phyloP scores from a whole-genome alignment of 2,329 filamentous ascomycete species.

The Talaromyces sp. region DNA sequence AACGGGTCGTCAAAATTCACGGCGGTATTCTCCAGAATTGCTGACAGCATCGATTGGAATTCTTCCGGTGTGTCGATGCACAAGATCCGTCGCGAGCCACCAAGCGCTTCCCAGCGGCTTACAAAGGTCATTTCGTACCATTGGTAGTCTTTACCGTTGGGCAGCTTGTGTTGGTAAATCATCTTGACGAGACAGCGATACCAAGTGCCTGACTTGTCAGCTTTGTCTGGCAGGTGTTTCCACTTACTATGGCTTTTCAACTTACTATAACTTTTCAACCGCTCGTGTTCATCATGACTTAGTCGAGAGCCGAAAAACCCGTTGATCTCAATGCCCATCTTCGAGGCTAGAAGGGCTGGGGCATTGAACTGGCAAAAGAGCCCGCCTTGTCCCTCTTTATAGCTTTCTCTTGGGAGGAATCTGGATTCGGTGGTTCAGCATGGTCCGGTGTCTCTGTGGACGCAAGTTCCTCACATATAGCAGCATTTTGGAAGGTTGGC shows the following conservation, averaged over 20 bases:
- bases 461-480: conserved; percentile 2
- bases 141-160: conserved; percentile 9
- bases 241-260: conserved; percentile 8
- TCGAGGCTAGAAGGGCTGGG: conserved; percentile 2
- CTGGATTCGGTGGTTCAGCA: background rate
- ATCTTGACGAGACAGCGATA: conserved; percentile 11
- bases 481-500: conserved; percentile 3
- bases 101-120: conserved; percentile 4
- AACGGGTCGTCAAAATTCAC: background rate
- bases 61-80: conserved; percentile 8
- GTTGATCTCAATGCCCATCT: conserved; percentile 9
- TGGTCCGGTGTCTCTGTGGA: background rate
- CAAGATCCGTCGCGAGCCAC: background rate
- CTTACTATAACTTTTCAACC: conserved; percentile 7
- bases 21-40: background rate
- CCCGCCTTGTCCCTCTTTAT: background rate
- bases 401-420: conserved; percentile 2
- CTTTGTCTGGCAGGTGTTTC: background rate
- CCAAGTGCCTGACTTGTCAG: conserved; percentile 7
- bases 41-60: background rate
- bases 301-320: conserved; percentile 3
- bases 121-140: conserved; percentile 11
- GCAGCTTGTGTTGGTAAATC: background rate
- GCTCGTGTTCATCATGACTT: conserved; percentile 6
- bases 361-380: conserved; percentile 9